Evolutionary conservation across 495 filamentous ascomycete genomes (phyloP).

Genomic region (Schizothecium vesticola): DNA sequence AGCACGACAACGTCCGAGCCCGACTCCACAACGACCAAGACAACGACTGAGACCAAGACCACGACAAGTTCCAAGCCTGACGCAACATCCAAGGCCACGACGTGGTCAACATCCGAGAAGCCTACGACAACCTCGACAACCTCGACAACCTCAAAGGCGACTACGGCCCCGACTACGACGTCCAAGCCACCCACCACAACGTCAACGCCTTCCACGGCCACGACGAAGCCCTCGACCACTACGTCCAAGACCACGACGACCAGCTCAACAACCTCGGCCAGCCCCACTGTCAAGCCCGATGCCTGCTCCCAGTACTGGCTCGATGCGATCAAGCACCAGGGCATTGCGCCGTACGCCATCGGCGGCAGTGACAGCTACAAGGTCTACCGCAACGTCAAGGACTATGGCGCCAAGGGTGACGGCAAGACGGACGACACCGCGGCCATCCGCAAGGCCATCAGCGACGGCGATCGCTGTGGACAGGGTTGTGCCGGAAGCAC

Average conservation of each 20-base stretch:
- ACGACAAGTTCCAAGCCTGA: not conserved
- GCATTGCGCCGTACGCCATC: conserved; percentile 40
- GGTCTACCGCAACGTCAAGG: conserved; percentile 56
- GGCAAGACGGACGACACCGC: conserved; percentile 75
- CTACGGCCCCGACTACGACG: not conserved
- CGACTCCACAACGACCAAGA: not conserved
- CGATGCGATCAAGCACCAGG: conserved; percentile 42
- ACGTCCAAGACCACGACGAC: not conserved
- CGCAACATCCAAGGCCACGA: not conserved
- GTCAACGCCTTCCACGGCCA: not conserved
- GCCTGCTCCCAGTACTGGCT: conserved; percentile 40
- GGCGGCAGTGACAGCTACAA: conserved; percentile 33
- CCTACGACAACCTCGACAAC: not conserved
- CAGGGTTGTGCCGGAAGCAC: conserved; percentile 71
- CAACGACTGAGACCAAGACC: not conserved
- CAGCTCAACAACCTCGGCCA: conserved; percentile 5
- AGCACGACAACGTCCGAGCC: not conserved
- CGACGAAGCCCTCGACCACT: not conserved
- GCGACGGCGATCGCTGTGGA: conserved; percentile 68
- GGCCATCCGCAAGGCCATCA: conserved; percentile 78
- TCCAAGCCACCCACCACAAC: not conserved
- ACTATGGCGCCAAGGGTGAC: conserved; percentile 54
- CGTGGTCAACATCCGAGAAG: not conserved
- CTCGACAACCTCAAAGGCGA: not conserved
- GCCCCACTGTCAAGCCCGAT: conserved; percentile 7